Percentiles rank a stretch among this genome's conserved stretches.
These are phyloP conservation scores for Aegilops bicornis DNA, from an alignment of 176 grass and related monocot species.

Conservation along the genomic window DNA sequence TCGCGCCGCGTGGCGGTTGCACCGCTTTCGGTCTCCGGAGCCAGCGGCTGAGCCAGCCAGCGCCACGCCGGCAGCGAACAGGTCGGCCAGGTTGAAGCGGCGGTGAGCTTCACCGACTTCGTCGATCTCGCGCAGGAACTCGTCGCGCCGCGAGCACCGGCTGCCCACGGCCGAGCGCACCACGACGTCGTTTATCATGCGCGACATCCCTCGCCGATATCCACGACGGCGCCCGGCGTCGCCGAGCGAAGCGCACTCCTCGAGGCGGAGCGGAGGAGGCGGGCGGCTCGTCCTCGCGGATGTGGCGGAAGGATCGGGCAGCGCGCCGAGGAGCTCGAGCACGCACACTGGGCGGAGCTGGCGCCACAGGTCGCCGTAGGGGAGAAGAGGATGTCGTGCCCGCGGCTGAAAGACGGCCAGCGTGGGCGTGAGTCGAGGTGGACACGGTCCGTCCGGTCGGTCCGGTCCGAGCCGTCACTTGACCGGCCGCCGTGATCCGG, in stretches of 20 bases:
- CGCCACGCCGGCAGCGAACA: conserved; percentile 34
- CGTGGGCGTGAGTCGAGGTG: too few species aligned
- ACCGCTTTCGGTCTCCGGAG: background rate
- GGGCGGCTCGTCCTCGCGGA: conserved; percentile 20
- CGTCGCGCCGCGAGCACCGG: conserved; percentile 29
- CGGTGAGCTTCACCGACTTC: background rate
- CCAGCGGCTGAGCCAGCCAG: conserved; percentile 7
- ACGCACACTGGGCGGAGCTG: conserved; percentile 30
- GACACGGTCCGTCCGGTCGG: too few species aligned
- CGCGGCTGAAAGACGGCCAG: background rate
- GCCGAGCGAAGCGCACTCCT: background rate
- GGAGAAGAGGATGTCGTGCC: conserved; percentile 28
- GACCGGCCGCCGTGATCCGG: too few species aligned
- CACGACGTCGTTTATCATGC: background rate
- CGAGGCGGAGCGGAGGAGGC: conserved; percentile 28
- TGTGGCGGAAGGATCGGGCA: conserved; percentile 6
- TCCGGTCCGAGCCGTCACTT: too few species aligned
- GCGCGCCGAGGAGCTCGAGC: conserved; percentile 34
- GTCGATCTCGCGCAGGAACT: conserved; percentile 25
- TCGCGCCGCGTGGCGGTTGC: background rate
- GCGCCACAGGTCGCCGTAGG: conserved; percentile 47
- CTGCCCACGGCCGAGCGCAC: background rate
- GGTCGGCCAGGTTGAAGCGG: conserved; percentile 33
- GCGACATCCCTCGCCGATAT: conserved; percentile 13
- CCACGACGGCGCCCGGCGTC: background rate